Conservation (phyloP, 306 rosid genomes). For the Myrica gale region DNA sequence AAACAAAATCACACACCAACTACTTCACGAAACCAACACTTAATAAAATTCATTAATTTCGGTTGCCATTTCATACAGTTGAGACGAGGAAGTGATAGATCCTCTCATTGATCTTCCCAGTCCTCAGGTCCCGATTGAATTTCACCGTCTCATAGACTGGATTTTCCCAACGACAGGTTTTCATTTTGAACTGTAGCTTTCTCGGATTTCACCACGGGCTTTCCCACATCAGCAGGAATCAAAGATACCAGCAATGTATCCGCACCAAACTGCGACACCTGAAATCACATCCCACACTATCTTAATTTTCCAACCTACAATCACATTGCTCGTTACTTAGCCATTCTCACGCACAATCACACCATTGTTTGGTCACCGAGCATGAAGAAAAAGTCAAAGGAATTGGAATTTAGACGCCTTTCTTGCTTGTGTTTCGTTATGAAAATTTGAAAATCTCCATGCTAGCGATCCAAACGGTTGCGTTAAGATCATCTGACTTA, state of each 20-base stretch:
- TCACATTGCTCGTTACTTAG: constrained; percentile 3
- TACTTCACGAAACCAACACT: constrained; percentile 5
- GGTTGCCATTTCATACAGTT: constrained; percentile 44
- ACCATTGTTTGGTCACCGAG: constrained; percentile 2
- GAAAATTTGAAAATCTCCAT: neutral
- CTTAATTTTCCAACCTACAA: constrained; percentile 2
- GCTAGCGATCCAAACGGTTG: neutral
- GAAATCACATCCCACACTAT: constrained; percentile 37
- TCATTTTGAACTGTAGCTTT: constrained; percentile 62
- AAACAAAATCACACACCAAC: constrained; percentile 26
- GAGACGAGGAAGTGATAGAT: constrained; percentile 64
- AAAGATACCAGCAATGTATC: constrained; percentile 71
- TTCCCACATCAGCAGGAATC: constrained; percentile 81
- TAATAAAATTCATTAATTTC: neutral
- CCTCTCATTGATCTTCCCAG: constrained; percentile 70
- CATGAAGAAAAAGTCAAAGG: neutral
- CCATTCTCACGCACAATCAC: constrained; percentile 4
- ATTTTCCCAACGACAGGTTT: constrained; percentile 73
- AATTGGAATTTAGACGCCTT: neutral
- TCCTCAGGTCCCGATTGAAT: constrained; percentile 58
- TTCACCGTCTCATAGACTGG: constrained; percentile 71
- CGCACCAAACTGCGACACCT: constrained; percentile 63
- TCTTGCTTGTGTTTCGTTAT: neutral
- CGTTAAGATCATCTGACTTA: neutral
- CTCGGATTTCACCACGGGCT: constrained; percentile 62